Evolutionary conservation across 2,329 filamentous ascomycete genomes (phyloP).

Genomic region (Esteya vermicola): DNA sequence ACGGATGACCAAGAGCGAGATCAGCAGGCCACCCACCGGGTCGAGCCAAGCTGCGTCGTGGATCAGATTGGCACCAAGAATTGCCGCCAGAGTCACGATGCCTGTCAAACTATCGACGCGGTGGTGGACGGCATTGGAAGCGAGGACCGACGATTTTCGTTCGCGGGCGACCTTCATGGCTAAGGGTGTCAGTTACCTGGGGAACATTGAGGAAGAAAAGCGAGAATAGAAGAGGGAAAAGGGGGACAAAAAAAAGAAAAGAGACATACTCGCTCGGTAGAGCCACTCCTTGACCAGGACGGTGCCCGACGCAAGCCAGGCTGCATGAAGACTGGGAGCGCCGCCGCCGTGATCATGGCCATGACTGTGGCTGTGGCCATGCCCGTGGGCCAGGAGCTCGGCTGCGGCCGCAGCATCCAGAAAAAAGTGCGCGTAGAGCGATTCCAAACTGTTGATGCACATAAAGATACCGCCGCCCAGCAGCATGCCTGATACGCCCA

Average conservation of each 20-base stretch:
- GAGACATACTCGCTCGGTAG: slow-evolving; percentile 75
- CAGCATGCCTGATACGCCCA: slow-evolving; percentile 86
- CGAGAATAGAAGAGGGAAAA: background rate
- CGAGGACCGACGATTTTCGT: slow-evolving; percentile 88
- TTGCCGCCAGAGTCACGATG: slow-evolving; percentile 79
- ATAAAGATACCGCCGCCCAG: slow-evolving; percentile 84
- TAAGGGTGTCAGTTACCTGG: slow-evolving; percentile 28
- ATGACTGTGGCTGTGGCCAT: slow-evolving; percentile 48
- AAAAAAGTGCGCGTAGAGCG: slow-evolving; percentile 59
- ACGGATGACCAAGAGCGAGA: slow-evolving; percentile 84
- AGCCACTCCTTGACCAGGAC: slow-evolving; percentile 94
- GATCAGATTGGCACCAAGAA: slow-evolving; percentile 78
- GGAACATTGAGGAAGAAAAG: background rate
- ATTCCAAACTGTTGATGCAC: slow-evolving; percentile 61
- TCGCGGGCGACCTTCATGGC: slow-evolving; percentile 92
- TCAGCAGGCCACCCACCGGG: slow-evolving; percentile 81
- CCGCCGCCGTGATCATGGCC: slow-evolving; percentile 47
- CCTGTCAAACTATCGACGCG: slow-evolving; percentile 91
- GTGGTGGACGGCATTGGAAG: slow-evolving; percentile 93
- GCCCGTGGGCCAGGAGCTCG: slow-evolving; percentile 37
- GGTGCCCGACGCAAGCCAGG: slow-evolving; percentile 83
- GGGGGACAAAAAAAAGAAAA: background rate
- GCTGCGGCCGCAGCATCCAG: slow-evolving; percentile 44
- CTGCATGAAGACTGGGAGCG: slow-evolving; percentile 79
- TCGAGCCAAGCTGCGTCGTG: slow-evolving; percentile 84